A percentile compares a stretch with the other conserved stretches of the same genome.
Conservation (phyloP, 2,329 filamentous ascomycete species). For the Endothia cerciana region DNA sequence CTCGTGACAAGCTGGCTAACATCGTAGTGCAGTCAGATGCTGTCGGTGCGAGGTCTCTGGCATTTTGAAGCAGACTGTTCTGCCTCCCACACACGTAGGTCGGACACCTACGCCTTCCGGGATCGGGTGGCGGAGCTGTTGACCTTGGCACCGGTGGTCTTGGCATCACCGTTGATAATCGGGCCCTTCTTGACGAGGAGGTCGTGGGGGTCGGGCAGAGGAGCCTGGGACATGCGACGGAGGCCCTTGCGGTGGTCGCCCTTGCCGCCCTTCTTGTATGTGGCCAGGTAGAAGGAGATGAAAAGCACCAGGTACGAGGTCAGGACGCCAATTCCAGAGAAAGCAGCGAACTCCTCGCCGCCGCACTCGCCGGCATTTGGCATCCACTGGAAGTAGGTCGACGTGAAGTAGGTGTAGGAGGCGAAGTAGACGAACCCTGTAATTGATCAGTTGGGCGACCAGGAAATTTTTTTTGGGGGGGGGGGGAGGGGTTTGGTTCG, state of each 20-base stretch:
- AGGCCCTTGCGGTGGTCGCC: slow-evolving; percentile 74
- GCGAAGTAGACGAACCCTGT: slow-evolving; percentile 96
- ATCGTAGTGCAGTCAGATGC: background rate
- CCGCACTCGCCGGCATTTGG: slow-evolving; percentile 87
- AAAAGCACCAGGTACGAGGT: slow-evolving; percentile 96
- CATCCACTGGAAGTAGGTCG: slow-evolving; percentile 83
- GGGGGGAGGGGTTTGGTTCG: background rate
- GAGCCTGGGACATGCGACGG: slow-evolving; percentile 66
- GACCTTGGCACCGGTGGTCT: slow-evolving; percentile 57
- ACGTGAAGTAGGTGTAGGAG: slow-evolving; percentile 98
- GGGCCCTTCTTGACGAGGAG: slow-evolving; percentile 60
- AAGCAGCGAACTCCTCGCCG: slow-evolving; percentile 94
- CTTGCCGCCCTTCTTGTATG: slow-evolving; percentile 88
- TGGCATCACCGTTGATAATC: slow-evolving; percentile 51
- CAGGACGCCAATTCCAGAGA: slow-evolving; percentile 88
- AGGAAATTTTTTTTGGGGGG: background rate
- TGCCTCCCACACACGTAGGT: slow-evolving; percentile 9
- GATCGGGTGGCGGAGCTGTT: slow-evolving; percentile 68
- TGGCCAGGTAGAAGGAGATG: slow-evolving; percentile 98
- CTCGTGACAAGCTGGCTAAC: background rate
- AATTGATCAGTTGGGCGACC: slow-evolving; percentile 21
- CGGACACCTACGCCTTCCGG: slow-evolving; percentile 64
- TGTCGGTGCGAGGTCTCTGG: background rate
- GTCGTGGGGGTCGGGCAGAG: slow-evolving; percentile 80
- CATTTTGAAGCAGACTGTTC: slow-evolving; percentile 3